Evolutionary conservation across 305 asterid genomes (phyloP), one percentile per base, ranked within the genome.

Genomic region (Fraxinus platypoda): DNA sequence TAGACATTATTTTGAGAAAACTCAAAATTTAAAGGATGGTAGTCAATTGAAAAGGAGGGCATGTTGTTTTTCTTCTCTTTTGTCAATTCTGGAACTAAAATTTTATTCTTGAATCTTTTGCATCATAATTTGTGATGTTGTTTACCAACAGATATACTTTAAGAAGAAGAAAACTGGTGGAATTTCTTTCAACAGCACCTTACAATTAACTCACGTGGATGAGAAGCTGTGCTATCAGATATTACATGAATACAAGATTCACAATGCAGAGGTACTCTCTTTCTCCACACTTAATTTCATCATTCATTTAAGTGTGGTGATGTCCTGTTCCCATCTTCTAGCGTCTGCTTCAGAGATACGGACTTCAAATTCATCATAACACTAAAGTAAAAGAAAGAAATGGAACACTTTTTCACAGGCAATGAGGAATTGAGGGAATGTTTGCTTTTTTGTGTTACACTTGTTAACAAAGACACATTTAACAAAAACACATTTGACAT

Each of bases 141-240:
- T 75, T 26, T 82, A 11, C 70, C 85, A 86, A 84, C 93, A 95
- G 99, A 96, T 96, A 91, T 96, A 96, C 90, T 96, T 94, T 89
- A 96, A 94, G 86, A 96, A 73, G 97, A 96, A 96, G 88, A 96
- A 96, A 88, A 93, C 99, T n/a, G 99, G 98, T 41, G 99, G 98
- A 81, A 93, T 96, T 87, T 96, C 98, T 79, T 96, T 96, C 90
- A 96, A 96, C 87, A 94, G 97, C 94, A 96, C 99, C 1, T 3
- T 83, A 8, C 88, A 88, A 49, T 88, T 96, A 85, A 96, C 98
- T 82, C 99, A 86, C 85, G 93, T 96, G 83, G 99, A 96, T 87
- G 99, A 96, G 93, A 96, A 96, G 90, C 97, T 96, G 74, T 96
- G 99, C 91, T 96, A 96, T 91, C 99, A 96, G 85, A 96, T 96